phyloP scores from a whole-genome alignment of 192 early-diverging fungal genomes.

The Rhizophagus clarus region DNA sequence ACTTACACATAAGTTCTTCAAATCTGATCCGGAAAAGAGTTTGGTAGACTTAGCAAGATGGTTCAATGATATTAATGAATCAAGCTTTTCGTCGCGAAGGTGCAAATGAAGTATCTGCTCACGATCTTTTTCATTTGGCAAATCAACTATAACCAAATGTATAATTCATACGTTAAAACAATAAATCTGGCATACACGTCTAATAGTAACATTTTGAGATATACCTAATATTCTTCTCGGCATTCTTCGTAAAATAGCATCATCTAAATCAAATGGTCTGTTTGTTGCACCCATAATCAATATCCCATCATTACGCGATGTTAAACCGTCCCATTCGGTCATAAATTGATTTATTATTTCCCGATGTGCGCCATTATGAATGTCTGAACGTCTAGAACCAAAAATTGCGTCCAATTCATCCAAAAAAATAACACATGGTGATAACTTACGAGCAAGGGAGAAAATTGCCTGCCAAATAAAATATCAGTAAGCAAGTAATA shows the following conservation, averaged over 20 bases:
- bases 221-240: constrained; percentile 83
- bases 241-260: constrained; percentile 91
- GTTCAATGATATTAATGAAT: constrained; percentile 55
- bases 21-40: constrained; percentile 91
- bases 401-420: constrained; percentile 96
- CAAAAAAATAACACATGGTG: constrained; percentile 96
- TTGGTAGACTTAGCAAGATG: constrained; percentile 71
- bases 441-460: constrained; percentile 84
- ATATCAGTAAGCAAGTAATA: not conserved
- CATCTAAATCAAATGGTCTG: constrained; percentile 95
- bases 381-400: constrained; percentile 36
- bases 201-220: not conserved
- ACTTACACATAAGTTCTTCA: constrained; percentile 93
- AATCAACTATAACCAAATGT: constrained; percentile 61
- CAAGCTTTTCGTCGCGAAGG: constrained; percentile 76
- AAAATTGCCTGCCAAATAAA: constrained; percentile 71
- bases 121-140: constrained; percentile 80
- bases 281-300: constrained; percentile 94
- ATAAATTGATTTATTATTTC: constrained; percentile 95
- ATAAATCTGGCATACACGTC: not conserved
- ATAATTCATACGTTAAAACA: constrained; percentile 1
- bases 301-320: constrained; percentile 73
- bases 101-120: constrained; percentile 74
- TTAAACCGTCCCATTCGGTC: constrained; percentile 94
- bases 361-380: constrained; percentile 61